A percentile compares a stretch with the other conserved stretches of the same genome.
These are phyloP conservation scores for Jamesozyma piceae DNA, from an alignment of 805 yeast genomes.

Conservation along the genomic window DNA sequence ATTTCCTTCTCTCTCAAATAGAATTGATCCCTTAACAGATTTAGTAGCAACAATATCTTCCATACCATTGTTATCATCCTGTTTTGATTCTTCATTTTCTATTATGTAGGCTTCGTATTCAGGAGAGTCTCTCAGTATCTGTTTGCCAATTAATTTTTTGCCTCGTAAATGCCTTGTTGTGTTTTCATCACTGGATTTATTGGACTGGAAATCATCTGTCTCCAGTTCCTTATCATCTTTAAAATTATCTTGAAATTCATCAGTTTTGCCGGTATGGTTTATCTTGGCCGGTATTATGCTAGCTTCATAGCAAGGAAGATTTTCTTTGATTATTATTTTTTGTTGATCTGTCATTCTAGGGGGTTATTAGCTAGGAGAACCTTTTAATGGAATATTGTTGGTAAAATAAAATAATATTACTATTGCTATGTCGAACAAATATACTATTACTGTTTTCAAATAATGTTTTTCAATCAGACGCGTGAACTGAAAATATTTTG, in stretches of 20 bases:
- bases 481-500: no score
- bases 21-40: background rate
- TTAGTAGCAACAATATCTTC: background rate
- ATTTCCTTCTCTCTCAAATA: slow-evolving; percentile 4
- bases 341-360: background rate
- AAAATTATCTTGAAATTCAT: slow-evolving; percentile 1
- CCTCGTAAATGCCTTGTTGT: background rate
- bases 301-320: background rate
- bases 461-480: no score
- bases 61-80: no score
- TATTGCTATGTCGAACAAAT: no score
- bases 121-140: background rate
- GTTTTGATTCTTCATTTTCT: background rate
- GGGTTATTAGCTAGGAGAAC: no score
- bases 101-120: background rate
- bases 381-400: no score
- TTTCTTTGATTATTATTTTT: background rate
- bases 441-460: no score
- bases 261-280: background rate
- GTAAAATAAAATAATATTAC: no score
- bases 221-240: background rate
- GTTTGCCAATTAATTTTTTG: background rate
- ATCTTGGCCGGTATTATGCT: slow-evolving; percentile 1
- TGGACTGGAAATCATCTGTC: background rate
- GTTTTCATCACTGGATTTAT: background rate